Percentiles rank a stretch among this genome's conserved stretches.
These are phyloP conservation scores for Claviceps africana DNA, from an alignment of 2,329 filamentous ascomycete species.

Conservation along the genomic window DNA sequence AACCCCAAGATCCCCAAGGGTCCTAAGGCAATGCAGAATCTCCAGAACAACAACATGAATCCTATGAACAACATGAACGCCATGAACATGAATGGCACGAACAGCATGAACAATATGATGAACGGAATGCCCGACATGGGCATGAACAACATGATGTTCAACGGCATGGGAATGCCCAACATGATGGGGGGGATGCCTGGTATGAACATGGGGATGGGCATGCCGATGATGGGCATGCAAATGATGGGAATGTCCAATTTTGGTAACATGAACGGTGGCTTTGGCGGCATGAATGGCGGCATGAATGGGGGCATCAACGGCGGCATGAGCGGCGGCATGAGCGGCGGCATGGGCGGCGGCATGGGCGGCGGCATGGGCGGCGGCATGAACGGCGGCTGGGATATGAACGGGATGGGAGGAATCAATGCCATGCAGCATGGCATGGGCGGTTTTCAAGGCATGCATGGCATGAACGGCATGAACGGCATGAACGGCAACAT, in stretches of 20 bases:
- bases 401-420: constrained; percentile 21
- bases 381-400: constrained; percentile 12
- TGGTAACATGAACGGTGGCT: constrained; percentile 6
- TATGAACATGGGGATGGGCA: constrained; percentile 12
- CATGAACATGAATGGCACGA: constrained; percentile 24
- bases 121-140: constrained; percentile 24
- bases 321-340: constrained; percentile 6
- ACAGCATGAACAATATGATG: constrained; percentile 24
- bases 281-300: constrained; percentile 5
- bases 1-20: constrained; percentile 52
- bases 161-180: constrained; percentile 12
- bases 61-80: constrained; percentile 20
- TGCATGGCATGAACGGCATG: constrained; percentile 13
- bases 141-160: constrained; percentile 16
- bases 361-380: constrained; percentile 19
- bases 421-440: constrained; percentile 13
- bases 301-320: constrained; percentile 17
- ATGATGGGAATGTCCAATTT: constrained; percentile 14
- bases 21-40: constrained; percentile 50
- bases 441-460: constrained; percentile 18
- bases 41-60: constrained; percentile 27
- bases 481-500: constrained; percentile 12
- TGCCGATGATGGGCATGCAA: constrained; percentile 17
- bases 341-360: constrained; percentile 16
- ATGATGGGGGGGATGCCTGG: constrained; percentile 27